Evolutionary conservation across 352 stramenopile genomes (phyloP), one percentile per base, ranked within the genome.

Genomic region (Globisporangium parvum): DNA sequence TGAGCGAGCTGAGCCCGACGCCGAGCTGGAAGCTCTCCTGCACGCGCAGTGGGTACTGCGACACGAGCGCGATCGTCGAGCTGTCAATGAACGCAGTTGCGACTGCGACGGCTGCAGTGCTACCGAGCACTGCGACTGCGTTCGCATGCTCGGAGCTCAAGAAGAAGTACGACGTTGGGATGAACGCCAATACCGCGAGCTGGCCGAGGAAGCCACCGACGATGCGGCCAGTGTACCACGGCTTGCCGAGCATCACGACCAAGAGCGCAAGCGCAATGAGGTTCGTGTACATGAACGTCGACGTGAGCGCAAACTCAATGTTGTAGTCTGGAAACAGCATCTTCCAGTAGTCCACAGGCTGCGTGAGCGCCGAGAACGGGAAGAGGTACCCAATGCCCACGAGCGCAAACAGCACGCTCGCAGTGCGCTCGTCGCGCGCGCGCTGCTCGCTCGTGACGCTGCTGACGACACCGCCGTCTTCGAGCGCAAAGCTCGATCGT

Each of bases 271-370:
- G 62, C 53, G 85, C 77, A n/a, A 65, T 54, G 8, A 92, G 55
- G 57, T 94, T 94, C 10, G 81, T 88, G 64, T 90, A 90, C 80
- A 92, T 90, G 65, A 89, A 94, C 31, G 72, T 76, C 42, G 77
- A 91, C 15, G 84, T 92, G 59, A 94, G 74, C 28, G 73, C 73
- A 56, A 92, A 94, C 64, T 94, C 85, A 52, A 94, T 89, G 66
- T 91, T 94, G 63, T 73, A 91, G 66, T 92, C 78, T 3, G 85
- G 85, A 57, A 92, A 94, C 17, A 92, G 69, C 69, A 87, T 66
- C 51, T 86, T 82, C 81, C 85, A 94, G 66, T 92, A 94, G 69
- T 94, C 85, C 53, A 92, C 81, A n/a, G 85, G 85, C 66, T 94
- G 85, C 42, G 85, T 94, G 57, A 94, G 77, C 48, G 85, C 85